Conservation (phyloP, 2,329 filamentous ascomycete species). For the Ramularia endophylla region DNA sequence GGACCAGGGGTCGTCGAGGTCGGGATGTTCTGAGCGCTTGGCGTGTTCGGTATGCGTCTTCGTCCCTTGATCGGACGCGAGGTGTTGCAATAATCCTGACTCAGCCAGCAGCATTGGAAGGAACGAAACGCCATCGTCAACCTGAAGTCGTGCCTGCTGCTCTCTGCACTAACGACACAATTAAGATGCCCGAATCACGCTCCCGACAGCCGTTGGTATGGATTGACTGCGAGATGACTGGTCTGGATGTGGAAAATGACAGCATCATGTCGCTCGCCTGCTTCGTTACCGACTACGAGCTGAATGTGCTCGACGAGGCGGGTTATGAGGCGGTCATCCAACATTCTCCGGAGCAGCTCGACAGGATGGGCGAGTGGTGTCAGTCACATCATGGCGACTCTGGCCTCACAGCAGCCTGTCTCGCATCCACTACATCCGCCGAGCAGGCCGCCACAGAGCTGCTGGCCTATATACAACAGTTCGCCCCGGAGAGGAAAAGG, state of each 20-base stretch:
- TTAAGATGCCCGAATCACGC: constrained; percentile 37
- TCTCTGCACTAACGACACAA: too few relatives aligned
- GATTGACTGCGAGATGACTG: constrained; percentile 95
- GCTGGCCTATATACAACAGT: constrained; percentile 68
- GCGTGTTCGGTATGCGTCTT: not conserved
- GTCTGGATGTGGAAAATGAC: constrained; percentile 51
- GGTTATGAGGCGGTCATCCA: constrained; percentile 80
- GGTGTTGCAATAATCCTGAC: too few relatives aligned
- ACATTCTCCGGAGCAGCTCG: constrained; percentile 62
- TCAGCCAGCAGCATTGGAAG: too few relatives aligned
- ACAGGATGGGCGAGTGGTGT: constrained; percentile 87
- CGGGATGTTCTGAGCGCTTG: not conserved
- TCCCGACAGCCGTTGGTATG: constrained; percentile 69
- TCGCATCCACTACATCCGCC: constrained; percentile 66
- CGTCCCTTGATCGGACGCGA: too few relatives aligned
- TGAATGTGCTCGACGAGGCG: constrained; percentile 66
- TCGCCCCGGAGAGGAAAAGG: constrained; percentile 59
- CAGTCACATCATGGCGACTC: constrained; percentile 68
- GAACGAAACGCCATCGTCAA: too few relatives aligned
- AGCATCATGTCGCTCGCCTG: constrained; percentile 20
- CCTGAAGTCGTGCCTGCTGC: too few relatives aligned
- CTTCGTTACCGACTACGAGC: constrained; percentile 67
- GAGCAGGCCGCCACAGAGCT: constrained; percentile 66
- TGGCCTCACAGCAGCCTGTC: constrained; percentile 73
- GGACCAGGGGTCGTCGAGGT: not conserved